Evolutionary conservation across 768 basidiomycete genomes (phyloP).

Genomic region (Mycena kentingensis): DNA sequence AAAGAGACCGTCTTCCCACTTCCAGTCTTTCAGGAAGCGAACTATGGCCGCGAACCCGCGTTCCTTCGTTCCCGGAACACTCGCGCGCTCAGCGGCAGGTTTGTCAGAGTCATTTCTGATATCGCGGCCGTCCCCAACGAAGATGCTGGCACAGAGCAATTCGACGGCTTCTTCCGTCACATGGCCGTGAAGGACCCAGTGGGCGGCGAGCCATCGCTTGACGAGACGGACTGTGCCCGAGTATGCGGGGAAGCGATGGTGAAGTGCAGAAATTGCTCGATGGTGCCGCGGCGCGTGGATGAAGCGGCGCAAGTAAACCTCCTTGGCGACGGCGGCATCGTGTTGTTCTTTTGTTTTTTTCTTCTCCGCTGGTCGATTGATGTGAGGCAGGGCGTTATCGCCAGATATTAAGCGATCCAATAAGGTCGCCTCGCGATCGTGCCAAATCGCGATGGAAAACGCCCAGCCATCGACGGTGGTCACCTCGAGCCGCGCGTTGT

Average conservation of each 20-base stretch:
- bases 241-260: slow-evolving; percentile 78
- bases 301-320: slow-evolving; percentile 70
- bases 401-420: slow-evolving; percentile 68
- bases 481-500: slow-evolving; percentile 74
- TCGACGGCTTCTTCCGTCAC: slow-evolving; percentile 82
- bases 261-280: slow-evolving; percentile 73
- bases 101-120: slow-evolving; percentile 36
- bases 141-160: slow-evolving; percentile 78
- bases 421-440: slow-evolving; percentile 81
- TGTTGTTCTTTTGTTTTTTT: slow-evolving; percentile 51
- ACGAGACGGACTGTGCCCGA: slow-evolving; percentile 83
- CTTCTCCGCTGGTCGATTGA: slow-evolving; percentile 33
- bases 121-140: slow-evolving; percentile 54
- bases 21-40: slow-evolving; percentile 77
- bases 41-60: slow-evolving; percentile 78
- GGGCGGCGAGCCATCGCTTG: slow-evolving; percentile 91
- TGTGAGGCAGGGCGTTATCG: slow-evolving; percentile 42
- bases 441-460: slow-evolving; percentile 81
- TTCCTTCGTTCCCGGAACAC: slow-evolving; percentile 74
- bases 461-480: slow-evolving; percentile 83
- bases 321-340: slow-evolving; percentile 57
- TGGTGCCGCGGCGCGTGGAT: slow-evolving; percentile 85
- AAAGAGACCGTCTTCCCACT: slow-evolving; percentile 72
- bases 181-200: slow-evolving; percentile 80
- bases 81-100: slow-evolving; percentile 37